Conservation (phyloP, 805 yeast species). For the Saccharomyces jurei region DNA sequence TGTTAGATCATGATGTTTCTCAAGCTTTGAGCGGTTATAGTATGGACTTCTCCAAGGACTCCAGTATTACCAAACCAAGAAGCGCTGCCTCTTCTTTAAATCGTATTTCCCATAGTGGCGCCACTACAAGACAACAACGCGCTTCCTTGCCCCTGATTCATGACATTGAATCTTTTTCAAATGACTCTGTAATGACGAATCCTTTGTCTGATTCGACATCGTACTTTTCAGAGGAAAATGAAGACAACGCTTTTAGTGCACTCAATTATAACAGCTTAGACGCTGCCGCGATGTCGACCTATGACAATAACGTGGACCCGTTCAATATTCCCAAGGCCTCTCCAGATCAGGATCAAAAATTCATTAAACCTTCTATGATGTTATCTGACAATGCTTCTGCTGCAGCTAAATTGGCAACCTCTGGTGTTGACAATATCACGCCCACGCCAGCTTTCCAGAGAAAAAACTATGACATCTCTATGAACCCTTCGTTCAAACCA, state of each 20-base stretch:
- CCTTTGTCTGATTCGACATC: not conserved
- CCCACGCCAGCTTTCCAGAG: conserved; percentile 7
- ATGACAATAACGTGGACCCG: not conserved
- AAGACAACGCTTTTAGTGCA: not conserved
- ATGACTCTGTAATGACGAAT: not conserved
- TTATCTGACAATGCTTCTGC: conserved; percentile 21
- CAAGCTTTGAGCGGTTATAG: conserved; percentile 23
- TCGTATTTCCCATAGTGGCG: conserved; percentile 4
- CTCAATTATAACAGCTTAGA: not conserved
- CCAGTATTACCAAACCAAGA: not conserved
- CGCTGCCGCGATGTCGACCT: not conserved
- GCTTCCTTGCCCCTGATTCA: not conserved
- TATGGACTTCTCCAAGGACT: conserved; percentile 12
- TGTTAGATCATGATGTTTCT: conserved; percentile 17
- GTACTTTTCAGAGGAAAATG: not conserved
- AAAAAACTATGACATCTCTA: conserved; percentile 9
- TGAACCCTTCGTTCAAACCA: conserved; percentile 6
- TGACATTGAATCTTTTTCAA: not conserved
- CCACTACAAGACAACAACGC: not conserved
- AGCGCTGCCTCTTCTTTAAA: not conserved
- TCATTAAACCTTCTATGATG: conserved; percentile 27
- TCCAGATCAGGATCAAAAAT: conserved; percentile 7
- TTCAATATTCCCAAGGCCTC: not conserved
- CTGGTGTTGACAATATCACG: conserved; percentile 12
- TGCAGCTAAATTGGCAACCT: conserved; percentile 23